Evolutionary conservation across 2,329 filamentous ascomycete genomes (phyloP), one percentile per base, ranked within the genome.

Genomic region (Purpureocillium takamizusanense): DNA sequence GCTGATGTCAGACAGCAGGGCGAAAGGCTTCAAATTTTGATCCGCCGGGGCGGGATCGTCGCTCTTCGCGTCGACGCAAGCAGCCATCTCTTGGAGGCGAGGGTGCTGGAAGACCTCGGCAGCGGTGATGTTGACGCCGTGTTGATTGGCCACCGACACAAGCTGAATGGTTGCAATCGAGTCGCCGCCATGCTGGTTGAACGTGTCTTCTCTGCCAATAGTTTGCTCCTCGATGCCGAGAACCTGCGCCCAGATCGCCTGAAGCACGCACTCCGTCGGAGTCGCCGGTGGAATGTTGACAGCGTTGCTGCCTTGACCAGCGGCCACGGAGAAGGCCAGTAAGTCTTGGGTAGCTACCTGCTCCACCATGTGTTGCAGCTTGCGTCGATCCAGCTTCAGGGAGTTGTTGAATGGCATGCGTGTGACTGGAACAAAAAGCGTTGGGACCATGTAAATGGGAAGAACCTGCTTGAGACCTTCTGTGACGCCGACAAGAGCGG

Each of bases 231-330:
- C 41, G 1, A 69, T 51, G 4, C 46, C 50, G 14, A 74, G 51
- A 3, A 70, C 59, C 3, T 55, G 54, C 13, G 62, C 56, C 69
- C 72, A 76, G 18, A 69, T 51, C 7, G 52, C 46, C 1, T 23
- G 17, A 14, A 39, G 7, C 8, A 13, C n/a, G 4, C 15, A 13
- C 6, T 33, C 30, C 5, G 28, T 36, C 7, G 15, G 15, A 30
- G 34, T 36, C 6, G 28, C 9, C 13, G 34, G 34, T 15, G 34
- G 15, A 5, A 25, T n/a, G 5, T 36, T 36, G 34, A 18, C 27
- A 7, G 15, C 15, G n/a, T 13, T 17, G 18, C 10, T 8, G 3
- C 10, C 25, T 27, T 27, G 14, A 27, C 14, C 17, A 4, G 8
- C 10, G 7, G n/a, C 16, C 3, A 36, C 15, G 13, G 29, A 36